These are phyloP conservation scores for Apophysomyces ossiformis DNA, from an alignment of 371 early-diverging fungal genomes.

Conservation along the genomic window DNA sequence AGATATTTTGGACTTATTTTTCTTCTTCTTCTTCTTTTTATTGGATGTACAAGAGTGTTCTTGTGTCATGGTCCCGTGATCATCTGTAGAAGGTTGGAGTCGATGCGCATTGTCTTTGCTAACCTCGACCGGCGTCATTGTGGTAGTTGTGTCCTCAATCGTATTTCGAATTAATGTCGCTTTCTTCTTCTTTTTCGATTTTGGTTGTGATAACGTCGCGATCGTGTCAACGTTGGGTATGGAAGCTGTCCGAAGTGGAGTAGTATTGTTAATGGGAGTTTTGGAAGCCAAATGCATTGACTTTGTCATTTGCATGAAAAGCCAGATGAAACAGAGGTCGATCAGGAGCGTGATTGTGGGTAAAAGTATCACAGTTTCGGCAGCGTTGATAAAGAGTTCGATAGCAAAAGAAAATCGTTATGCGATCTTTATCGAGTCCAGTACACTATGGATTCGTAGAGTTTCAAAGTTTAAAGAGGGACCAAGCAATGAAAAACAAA, in stretches of 20 bases:
- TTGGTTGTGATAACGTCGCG: neutral
- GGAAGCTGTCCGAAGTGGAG: constrained; percentile 2
- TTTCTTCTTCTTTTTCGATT: constrained; percentile 7
- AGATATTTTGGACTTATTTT: constrained; percentile 12
- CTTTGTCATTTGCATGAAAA: constrained; percentile 36
- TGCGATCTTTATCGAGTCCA: constrained; percentile 8
- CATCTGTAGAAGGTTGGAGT: neutral
- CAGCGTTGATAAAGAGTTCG: constrained; percentile 19
- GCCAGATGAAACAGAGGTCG: constrained; percentile 32
- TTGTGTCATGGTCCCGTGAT: constrained; percentile 7
- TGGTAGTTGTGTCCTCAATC: neutral
- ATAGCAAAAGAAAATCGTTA: constrained; percentile 14
- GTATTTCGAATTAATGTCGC: neutral
- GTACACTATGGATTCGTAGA: neutral
- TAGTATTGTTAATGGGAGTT: constrained; percentile 6
- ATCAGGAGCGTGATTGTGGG: constrained; percentile 25
- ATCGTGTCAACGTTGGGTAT: constrained; percentile 6
- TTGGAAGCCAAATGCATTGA: constrained; percentile 22
- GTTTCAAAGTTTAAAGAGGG: neutral
- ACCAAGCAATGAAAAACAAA: neutral
- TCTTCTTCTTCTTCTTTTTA: constrained; percentile 29
- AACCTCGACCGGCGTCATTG: neutral
- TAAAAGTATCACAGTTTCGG: constrained; percentile 5
- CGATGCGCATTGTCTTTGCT: neutral
- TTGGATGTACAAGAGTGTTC: constrained; percentile 6